Conservation (phyloP, 768 basidiomycete genomes). For the Collybia sordida region DNA sequence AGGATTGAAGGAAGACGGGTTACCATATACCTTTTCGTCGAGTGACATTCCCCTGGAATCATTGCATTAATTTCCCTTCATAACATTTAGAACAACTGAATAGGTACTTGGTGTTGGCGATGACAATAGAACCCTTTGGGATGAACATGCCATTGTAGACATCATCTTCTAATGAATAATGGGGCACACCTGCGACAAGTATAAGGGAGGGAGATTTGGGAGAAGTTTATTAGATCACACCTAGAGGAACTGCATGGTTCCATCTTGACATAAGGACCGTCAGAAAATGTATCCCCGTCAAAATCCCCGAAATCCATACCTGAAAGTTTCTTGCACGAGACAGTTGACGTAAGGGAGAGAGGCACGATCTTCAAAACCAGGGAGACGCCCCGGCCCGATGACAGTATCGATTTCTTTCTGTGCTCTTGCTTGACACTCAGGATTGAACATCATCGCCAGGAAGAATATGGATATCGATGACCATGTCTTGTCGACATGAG, state of each 20-base stretch:
- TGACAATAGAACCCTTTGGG: slow-evolving; percentile 16
- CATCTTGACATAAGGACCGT: slow-evolving; percentile 9
- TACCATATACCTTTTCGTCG: slow-evolving; percentile 24
- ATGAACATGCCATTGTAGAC: slow-evolving; percentile 21
- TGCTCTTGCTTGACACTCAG: slow-evolving; percentile 11
- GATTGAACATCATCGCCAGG: slow-evolving; percentile 15
- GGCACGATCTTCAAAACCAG: slow-evolving; percentile 14
- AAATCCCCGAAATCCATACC: not conserved
- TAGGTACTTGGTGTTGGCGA: slow-evolving; percentile 19
- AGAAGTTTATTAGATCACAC: not conserved
- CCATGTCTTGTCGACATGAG: not conserved
- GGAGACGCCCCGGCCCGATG: slow-evolving; percentile 13
- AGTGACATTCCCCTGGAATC: slow-evolving; percentile 24
- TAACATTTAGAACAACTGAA: too few species aligned
- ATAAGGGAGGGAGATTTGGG: not conserved
- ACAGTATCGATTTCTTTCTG: too few species aligned
- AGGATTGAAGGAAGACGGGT: slow-evolving; percentile 26
- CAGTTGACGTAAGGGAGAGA: slow-evolving; percentile 13
- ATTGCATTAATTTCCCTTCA: not conserved
- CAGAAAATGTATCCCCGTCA: not conserved
- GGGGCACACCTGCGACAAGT: slow-evolving; percentile 17
- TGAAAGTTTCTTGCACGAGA: slow-evolving; percentile 10
- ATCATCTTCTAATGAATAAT: slow-evolving; percentile 7
- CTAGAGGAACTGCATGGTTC: slow-evolving; percentile 13
- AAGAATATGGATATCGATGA: slow-evolving; percentile 9